Evolutionary conservation across 169 alveolate genomes (phyloP).

Genomic region (Plasmodium blacklocki): DNA sequence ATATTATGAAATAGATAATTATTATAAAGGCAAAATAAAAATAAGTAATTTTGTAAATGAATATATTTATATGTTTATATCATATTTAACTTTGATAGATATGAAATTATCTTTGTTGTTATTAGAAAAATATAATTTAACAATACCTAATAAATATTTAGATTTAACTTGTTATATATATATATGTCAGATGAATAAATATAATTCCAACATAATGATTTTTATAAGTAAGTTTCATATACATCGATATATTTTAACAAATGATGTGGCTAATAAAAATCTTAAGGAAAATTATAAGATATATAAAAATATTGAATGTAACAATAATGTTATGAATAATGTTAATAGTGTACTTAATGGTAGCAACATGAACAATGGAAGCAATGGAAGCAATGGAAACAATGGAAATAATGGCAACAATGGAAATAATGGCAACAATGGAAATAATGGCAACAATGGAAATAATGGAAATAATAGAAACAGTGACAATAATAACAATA

Average conservation of each 20-base stretch:
- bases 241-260: constrained; percentile 24
- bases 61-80: constrained; percentile 50
- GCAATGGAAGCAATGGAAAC: too few species aligned
- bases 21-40: not conserved
- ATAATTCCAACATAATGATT: constrained; percentile 15
- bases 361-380: too few species aligned
- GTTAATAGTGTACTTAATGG: too few species aligned
- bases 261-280: constrained; percentile 29
- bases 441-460: too few species aligned
- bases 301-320: constrained; percentile 35
- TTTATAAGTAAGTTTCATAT: constrained; percentile 48
- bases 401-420: too few species aligned
- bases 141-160: constrained; percentile 35
- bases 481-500: too few species aligned
- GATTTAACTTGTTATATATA: constrained; percentile 45
- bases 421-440: too few species aligned
- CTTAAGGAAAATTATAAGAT: constrained; percentile 44
- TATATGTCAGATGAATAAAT: constrained; percentile 45
- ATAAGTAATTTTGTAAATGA: constrained; percentile 40
- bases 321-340: too few species aligned
- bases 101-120: constrained; percentile 39
- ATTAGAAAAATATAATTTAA: constrained; percentile 42
- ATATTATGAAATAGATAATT: not conserved
- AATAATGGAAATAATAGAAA: too few species aligned
- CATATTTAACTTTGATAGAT: constrained; percentile 22